phyloP scores from a whole-genome alignment of 495 filamentous ascomycete species.

The Podospora conica region DNA sequence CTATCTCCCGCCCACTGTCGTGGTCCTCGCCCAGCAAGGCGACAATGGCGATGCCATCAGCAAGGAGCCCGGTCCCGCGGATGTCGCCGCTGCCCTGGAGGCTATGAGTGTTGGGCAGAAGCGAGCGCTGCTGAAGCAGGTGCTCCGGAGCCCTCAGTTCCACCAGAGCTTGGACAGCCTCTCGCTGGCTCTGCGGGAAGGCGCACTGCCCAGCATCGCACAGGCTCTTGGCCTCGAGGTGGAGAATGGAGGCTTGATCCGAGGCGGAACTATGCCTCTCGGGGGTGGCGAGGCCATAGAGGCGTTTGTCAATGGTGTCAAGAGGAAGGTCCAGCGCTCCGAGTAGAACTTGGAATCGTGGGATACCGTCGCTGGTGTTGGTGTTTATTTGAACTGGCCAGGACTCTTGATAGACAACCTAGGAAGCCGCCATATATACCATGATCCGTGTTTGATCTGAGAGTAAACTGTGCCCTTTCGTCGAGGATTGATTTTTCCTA shows the following conservation, averaged over 20 bases:
- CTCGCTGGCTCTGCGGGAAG: conserved; percentile 82
- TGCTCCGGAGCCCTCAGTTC: conserved; percentile 88
- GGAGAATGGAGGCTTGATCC: conserved; percentile 73
- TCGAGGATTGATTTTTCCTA: background rate
- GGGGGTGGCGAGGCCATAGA: conserved; percentile 85
- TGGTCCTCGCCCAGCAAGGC: conserved; percentile 67
- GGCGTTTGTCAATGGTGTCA: conserved; percentile 83
- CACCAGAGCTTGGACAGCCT: conserved; percentile 76
- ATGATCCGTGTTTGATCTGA: background rate
- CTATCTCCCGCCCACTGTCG: conserved; percentile 61
- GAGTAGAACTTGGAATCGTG: conserved; percentile 17
- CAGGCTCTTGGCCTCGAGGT: conserved; percentile 77
- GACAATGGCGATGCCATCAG: conserved; percentile 34
- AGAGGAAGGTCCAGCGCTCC: conserved; percentile 59
- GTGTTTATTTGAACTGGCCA: background rate
- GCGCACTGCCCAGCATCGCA: conserved; percentile 83
- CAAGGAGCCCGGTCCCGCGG: conserved; percentile 56
- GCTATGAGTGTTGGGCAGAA: conserved; percentile 75
- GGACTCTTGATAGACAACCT: too few species aligned
- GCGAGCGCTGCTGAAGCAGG: conserved; percentile 69
- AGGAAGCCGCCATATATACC: background rate
- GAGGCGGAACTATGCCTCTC: conserved; percentile 68
- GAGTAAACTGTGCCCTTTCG: background rate
- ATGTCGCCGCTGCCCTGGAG: conserved; percentile 61
- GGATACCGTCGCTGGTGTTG: background rate